Evolutionary conservation across 73 alveolate species (phyloP).

Genomic region (Paramecium octaurelia): DNA sequence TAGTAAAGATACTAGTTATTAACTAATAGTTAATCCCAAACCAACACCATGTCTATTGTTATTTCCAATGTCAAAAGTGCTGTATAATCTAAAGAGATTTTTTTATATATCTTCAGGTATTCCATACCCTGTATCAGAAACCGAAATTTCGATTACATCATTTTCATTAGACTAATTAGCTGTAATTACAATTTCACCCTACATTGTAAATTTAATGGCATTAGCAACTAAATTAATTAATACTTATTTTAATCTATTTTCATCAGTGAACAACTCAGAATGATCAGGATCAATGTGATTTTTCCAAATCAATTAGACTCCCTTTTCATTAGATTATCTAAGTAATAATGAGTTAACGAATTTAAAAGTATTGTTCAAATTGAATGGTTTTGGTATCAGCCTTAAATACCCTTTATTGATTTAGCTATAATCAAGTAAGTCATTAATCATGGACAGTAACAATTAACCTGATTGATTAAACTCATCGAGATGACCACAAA

Average conservation of each 20-base stretch:
- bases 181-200: slow-evolving; percentile 27
- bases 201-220: slow-evolving; percentile 56
- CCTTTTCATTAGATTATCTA: slow-evolving; percentile 5
- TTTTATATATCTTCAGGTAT: slow-evolving; percentile 31
- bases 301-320: background rate
- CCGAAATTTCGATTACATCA: slow-evolving; percentile 25
- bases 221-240: slow-evolving; percentile 54
- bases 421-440: slow-evolving; percentile 51
- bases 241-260: slow-evolving; percentile 54
- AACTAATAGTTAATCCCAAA: slow-evolving; percentile 55
- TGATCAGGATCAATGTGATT: background rate
- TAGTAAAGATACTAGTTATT: slow-evolving; percentile 35
- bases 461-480: slow-evolving; percentile 35
- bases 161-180: background rate
- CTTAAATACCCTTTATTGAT: slow-evolving; percentile 15
- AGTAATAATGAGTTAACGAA: background rate
- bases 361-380: background rate
- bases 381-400: background rate
- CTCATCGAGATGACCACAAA: slow-evolving; percentile 27
- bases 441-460: slow-evolving; percentile 55
- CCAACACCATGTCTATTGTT: slow-evolving; percentile 60
- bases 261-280: background rate
- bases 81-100: slow-evolving; percentile 46
- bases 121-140: slow-evolving; percentile 59
- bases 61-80: slow-evolving; percentile 41